phyloP scores from a whole-genome alignment of 2,329 filamentous ascomycete genomes.

The Aspergillus fructus region DNA sequence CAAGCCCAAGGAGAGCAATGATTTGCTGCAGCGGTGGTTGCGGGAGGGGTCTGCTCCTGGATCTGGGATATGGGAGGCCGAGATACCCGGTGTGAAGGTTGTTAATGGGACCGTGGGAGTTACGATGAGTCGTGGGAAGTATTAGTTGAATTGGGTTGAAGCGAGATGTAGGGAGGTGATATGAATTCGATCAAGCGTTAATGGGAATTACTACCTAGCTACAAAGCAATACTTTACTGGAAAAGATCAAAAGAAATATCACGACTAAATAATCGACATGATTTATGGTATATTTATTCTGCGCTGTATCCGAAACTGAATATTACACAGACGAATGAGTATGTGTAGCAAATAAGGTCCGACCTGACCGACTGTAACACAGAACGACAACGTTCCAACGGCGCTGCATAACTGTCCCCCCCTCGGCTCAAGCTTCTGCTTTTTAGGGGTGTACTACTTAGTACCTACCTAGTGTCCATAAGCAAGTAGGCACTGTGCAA shows the following conservation, averaged over 20 bases:
- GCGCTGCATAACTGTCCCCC: too few relatives aligned
- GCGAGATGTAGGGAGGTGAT: neutral
- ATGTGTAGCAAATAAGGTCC: neutral
- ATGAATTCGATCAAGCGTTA: too few relatives aligned
- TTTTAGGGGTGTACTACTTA: too few relatives aligned
- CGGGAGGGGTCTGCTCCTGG: slow-evolving; percentile 52
- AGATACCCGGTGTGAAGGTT: slow-evolving; percentile 55
- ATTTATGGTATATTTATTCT: neutral
- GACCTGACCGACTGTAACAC: neutral
- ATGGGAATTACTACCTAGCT: too few relatives aligned
- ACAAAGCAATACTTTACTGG: too few relatives aligned
- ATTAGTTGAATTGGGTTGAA: neutral
- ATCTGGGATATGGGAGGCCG: slow-evolving; percentile 56
- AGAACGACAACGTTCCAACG: neutral
- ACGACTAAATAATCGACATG: too few relatives aligned
- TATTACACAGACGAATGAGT: too few relatives aligned
- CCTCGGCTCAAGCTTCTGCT: too few relatives aligned
- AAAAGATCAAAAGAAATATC: too few relatives aligned
- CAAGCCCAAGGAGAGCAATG: slow-evolving; percentile 95
- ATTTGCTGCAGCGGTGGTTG: slow-evolving; percentile 74
- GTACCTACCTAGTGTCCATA: neutral
- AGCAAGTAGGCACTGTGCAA: neutral
- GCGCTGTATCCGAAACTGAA: neutral
- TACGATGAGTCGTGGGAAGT: slow-evolving; percentile 40
- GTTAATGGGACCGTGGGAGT: slow-evolving; percentile 56